Conservation (phyloP, 441 rosid species). For the Croton laevigatus region DNA sequence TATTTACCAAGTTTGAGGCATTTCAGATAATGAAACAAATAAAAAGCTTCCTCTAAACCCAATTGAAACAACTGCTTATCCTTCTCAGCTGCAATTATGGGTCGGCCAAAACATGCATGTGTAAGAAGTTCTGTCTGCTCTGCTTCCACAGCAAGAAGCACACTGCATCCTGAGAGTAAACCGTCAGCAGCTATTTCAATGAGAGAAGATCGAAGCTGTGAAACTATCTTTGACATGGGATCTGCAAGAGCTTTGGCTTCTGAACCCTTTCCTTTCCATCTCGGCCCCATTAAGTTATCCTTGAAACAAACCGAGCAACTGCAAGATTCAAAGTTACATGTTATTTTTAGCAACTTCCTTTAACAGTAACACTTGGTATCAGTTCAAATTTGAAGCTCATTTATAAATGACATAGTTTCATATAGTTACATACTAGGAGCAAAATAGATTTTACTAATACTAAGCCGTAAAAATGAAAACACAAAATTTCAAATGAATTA, state of each 20-base stretch:
- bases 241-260: conserved; percentile 57
- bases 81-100: conserved; percentile 37
- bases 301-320: background rate
- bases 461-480: too few species aligned
- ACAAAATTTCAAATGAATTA: too few species aligned
- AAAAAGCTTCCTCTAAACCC: conserved; percentile 71
- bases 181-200: conserved; percentile 32
- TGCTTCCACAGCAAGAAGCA: conserved; percentile 37
- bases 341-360: background rate
- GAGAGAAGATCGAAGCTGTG: conserved; percentile 44
- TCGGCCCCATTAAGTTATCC: conserved; percentile 46
- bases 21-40: conserved; percentile 40
- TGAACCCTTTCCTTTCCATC: conserved; percentile 69
- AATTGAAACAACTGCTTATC: conserved; percentile 55
- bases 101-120: conserved; percentile 52
- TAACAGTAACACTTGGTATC: background rate
- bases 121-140: conserved; percentile 46
- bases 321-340: background rate
- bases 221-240: conserved; percentile 50
- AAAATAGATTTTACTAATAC: too few species aligned
- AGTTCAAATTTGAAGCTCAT: too few species aligned
- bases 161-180: conserved; percentile 39
- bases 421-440: too few species aligned
- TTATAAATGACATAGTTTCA: too few species aligned
- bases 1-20: conserved; percentile 47